A percentile compares a stretch with the other conserved stretches of the same genome.
Evolutionary conservation across 192 early-diverging fungal genomes (phyloP).

Genomic region (Entomortierella chlamydospora): DNA sequence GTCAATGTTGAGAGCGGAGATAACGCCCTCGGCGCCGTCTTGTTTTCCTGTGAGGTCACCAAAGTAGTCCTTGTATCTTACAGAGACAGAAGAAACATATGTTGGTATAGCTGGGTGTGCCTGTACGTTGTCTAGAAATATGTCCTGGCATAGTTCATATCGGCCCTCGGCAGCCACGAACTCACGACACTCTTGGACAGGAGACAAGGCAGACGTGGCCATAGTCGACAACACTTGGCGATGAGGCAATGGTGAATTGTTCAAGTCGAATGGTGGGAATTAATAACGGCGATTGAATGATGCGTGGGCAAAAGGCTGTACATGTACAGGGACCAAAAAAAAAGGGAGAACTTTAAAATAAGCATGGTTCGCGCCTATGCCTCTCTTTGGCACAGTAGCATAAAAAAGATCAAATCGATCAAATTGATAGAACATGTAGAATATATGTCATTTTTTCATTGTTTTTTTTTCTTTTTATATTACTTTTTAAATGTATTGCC

Average conservation of each 20-base stretch:
- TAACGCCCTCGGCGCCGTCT: constrained; percentile 8
- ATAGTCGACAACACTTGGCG: neutral
- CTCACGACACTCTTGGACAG: constrained; percentile 56
- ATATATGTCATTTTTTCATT: too few species aligned
- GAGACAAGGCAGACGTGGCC: constrained; percentile 21
- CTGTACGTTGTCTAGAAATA: constrained; percentile 56
- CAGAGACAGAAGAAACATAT: constrained; percentile 60
- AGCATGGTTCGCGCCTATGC: too few species aligned
- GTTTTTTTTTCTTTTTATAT: constrained; percentile 5
- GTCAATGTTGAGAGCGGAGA: constrained; percentile 30
- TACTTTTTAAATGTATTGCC: neutral
- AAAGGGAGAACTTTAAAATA: neutral
- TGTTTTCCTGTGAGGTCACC: constrained; percentile 17
- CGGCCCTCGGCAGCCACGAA: constrained; percentile 65
- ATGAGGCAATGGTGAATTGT: neutral
- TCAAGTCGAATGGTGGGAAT: neutral
- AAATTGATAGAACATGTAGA: too few species aligned
- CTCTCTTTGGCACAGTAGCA: too few species aligned
- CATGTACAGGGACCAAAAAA: too few species aligned
- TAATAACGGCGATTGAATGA: neutral
- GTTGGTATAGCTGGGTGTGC: constrained; percentile 62
- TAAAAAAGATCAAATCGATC: too few species aligned
- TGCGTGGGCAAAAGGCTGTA: neutral
- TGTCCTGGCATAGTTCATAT: constrained; percentile 60
- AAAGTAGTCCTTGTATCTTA: constrained; percentile 68